These are phyloP conservation scores for Cruciata laevipes DNA, from an alignment of 257 asterid genomes.

Conservation along the genomic window DNA sequence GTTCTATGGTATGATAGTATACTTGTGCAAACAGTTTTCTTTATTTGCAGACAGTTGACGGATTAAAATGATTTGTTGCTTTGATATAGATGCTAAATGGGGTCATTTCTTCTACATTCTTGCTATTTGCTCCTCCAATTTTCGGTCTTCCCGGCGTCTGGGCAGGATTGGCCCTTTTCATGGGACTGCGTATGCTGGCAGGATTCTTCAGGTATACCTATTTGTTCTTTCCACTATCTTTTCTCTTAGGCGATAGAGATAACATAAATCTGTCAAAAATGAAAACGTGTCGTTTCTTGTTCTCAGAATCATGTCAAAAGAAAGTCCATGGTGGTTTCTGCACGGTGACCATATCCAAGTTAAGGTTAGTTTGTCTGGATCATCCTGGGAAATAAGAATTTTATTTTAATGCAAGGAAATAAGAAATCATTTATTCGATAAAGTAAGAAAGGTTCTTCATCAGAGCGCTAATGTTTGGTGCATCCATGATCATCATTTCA, in stretches of 20 bases:
- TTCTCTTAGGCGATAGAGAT: background rate
- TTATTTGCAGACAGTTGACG: background rate
- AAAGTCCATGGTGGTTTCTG: conserved; percentile 96
- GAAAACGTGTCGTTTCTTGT: background rate
- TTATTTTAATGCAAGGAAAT: too few species aligned
- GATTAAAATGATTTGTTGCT: background rate
- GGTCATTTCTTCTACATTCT: conserved; percentile 59
- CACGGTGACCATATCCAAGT: conserved; percentile 39
- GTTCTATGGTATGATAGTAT: conserved; percentile 58
- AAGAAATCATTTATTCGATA: too few species aligned
- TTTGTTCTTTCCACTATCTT: background rate
- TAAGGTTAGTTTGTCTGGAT: conserved; percentile 32
- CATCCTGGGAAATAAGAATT: background rate
- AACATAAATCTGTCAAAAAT: background rate
- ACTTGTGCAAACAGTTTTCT: background rate
- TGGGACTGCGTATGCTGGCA: conserved; percentile 73
- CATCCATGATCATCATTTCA: conserved; percentile 1
- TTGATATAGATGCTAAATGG: conserved; percentile 68
- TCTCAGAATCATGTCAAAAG: conserved; percentile 51
- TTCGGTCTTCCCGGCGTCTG: conserved; percentile 90
- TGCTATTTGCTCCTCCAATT: conserved; percentile 56
- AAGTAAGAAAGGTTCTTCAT: background rate
- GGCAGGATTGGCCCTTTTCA: conserved; percentile 78
- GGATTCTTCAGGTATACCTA: conserved; percentile 65
- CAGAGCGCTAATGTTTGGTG: background rate